Conservation (phyloP, 2,329 filamentous ascomycete genomes). For the Diaporthe humulicola region DNA sequence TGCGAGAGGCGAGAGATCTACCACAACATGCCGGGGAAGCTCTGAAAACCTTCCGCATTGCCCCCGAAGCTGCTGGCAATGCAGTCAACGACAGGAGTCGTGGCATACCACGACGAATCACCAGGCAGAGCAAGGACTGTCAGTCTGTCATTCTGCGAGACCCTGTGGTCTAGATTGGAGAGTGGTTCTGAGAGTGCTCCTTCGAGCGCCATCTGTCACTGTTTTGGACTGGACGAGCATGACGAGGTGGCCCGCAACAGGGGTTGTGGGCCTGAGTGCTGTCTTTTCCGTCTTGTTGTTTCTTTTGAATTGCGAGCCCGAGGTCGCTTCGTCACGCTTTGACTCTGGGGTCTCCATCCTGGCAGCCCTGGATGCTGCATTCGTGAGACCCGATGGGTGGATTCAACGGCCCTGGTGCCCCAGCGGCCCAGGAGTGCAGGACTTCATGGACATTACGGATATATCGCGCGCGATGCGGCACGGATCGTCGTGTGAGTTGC, state of each 20-base stretch:
- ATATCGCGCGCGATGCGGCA: conserved; percentile 9
- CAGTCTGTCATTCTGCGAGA: neutral
- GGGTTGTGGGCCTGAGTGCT: conserved; percentile 7
- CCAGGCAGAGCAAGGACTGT: neutral
- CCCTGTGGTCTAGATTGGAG: neutral
- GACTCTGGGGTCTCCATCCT: conserved; percentile 29
- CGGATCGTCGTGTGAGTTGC: conserved; percentile 11
- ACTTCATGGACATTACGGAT: no score
- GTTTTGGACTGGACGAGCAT: neutral
- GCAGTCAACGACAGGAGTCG: neutral
- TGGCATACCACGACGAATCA: neutral
- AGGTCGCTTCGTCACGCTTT: conserved; percentile 11
- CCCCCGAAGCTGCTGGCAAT: neutral
- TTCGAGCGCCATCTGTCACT: neutral
- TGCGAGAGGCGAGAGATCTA: conserved; percentile 7
- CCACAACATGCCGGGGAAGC: conserved; percentile 15
- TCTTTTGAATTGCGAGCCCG: neutral
- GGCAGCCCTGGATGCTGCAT: conserved; percentile 10
- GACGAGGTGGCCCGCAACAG: neutral
- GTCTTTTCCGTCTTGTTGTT: conserved; percentile 6
- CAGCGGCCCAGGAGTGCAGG: neutral
- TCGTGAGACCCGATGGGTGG: conserved; percentile 22
- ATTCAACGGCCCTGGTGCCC: neutral
- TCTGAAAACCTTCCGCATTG: conserved; percentile 3
- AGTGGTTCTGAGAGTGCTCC: no score